A percentile compares a stretch with the other conserved stretches of the same genome.
Evolutionary conservation across 768 basidiomycete genomes (phyloP).

Genomic region (Russula abietina): DNA sequence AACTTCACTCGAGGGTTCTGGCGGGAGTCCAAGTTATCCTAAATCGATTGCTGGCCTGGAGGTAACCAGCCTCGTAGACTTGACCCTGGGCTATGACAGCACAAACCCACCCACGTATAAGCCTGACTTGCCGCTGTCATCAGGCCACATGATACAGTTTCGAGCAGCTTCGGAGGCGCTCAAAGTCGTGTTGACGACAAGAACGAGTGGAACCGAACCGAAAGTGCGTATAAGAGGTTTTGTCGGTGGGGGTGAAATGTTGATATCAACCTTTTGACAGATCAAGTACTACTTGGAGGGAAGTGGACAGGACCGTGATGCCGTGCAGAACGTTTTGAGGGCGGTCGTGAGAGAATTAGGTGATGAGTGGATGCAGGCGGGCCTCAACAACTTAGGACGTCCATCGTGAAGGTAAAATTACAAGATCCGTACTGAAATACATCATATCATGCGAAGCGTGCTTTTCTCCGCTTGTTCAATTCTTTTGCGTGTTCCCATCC

Average conservation of each 20-base stretch:
- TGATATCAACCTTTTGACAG: conserved; percentile 29
- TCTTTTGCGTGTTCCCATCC: conserved; percentile 60
- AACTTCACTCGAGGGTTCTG: conserved; percentile 17
- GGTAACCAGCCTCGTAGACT: conserved; percentile 62
- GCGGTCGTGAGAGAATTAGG: conserved; percentile 56
- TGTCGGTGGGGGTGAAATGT: background rate
- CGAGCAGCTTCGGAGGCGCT: conserved; percentile 41
- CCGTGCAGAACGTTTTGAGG: conserved; percentile 46
- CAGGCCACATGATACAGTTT: conserved; percentile 84
- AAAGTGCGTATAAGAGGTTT: conserved; percentile 46
- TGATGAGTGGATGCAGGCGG: conserved; percentile 62
- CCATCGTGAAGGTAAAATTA: conserved; percentile 24
- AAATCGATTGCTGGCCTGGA: conserved; percentile 50
- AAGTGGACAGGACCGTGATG: conserved; percentile 45
- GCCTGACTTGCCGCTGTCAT: conserved; percentile 63
- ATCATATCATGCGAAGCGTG: conserved; percentile 24
- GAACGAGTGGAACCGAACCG: conserved; percentile 87
- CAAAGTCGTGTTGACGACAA: conserved; percentile 60
- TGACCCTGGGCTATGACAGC: conserved; percentile 75
- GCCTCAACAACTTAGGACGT: conserved; percentile 42
- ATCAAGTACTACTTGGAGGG: conserved; percentile 92
- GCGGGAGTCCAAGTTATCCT: conserved; percentile 46
- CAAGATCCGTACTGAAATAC: background rate
- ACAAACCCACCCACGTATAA: conserved; percentile 58
- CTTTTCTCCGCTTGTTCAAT: conserved; percentile 47